Evolutionary conservation across 2,329 filamentous ascomycete species (phyloP), one percentile per base, ranked within the genome.

Genomic region (Clonostachys rhizophaga): DNA sequence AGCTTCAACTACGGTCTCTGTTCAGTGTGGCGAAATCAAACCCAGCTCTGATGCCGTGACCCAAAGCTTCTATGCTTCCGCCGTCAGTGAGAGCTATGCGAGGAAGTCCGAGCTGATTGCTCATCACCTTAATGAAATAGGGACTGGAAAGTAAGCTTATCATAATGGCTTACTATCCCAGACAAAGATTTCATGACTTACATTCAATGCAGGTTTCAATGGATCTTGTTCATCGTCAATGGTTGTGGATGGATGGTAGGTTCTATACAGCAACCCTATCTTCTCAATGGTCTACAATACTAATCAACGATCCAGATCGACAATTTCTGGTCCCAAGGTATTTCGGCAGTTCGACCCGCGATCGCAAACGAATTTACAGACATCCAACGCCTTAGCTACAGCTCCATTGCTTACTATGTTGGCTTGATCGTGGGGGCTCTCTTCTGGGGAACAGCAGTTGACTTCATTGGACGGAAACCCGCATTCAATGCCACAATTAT

Each of bases 401-500:
- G 55, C 47, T 48, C 46, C 6, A 63, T 67, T 7, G 61, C 64
- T 2, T 65, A 66, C 49, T 68, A 67, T 50, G 62, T 68, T 5
- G 71, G 72, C 1, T 57, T 75, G 14, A 71, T 73, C 6, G 41
- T 74, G 0, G 71, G 72, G 1, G 70, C 72, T 1, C 68, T 67
- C 0, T 69, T 75, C 45, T 75, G 72, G 71, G 69, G 68, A 5
- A 63, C 62, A 0, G 65, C 66, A 0, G 65, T 64, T 10, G 70
- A 70, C 43, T 45, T 74, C 7, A 59, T 72, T 44, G 70, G 70
- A 14, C 66, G 70, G 14, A 61, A 63, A 24, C 69, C 64, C 1
- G 71, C 71, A 1, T 75, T 75, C 56, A 75, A 74, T 46, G 58
- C 55, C 0, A 75, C 72, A 1, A 62, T 74, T 2, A 54, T 75